These are phyloP conservation scores for Picochlorum sp. DNA, from an alignment of 139 green algal genomes.

Conservation along the genomic window DNA sequence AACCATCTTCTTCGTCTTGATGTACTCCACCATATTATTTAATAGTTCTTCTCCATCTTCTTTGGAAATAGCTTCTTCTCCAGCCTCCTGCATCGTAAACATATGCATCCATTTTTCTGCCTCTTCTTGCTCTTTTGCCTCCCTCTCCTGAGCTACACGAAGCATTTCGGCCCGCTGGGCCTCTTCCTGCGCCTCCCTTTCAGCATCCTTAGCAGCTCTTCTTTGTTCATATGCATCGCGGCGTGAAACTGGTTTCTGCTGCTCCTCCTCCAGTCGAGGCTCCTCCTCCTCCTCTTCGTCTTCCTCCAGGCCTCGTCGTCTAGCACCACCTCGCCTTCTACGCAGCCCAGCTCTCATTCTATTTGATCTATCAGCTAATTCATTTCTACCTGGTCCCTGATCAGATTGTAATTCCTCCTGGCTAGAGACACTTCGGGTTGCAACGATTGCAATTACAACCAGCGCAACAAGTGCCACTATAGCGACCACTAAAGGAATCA, in stretches of 20 bases:
- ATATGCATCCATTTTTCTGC: constrained; percentile 69
- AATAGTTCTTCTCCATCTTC: constrained; percentile 43
- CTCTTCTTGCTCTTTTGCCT: constrained; percentile 54
- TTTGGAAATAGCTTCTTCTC: constrained; percentile 33
- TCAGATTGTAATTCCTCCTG: no score
- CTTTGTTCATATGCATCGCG: constrained; percentile 50
- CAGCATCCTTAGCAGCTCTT: constrained; percentile 41
- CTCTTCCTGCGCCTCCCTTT: constrained; percentile 53
- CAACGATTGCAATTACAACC: no score
- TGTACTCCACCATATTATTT: constrained; percentile 56
- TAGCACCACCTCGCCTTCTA: constrained; percentile 1
- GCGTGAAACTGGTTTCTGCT: neutral
- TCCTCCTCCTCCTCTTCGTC: constrained; percentile 7
- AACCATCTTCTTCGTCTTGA: constrained; percentile 72
- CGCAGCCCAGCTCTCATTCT: constrained; percentile 13
- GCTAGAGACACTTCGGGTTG: no score
- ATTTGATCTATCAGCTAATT: constrained; percentile 1
- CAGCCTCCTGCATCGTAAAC: constrained; percentile 62
- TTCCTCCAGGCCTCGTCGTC: neutral
- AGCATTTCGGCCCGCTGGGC: constrained; percentile 62
- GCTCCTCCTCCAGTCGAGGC: neutral
- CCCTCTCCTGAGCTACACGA: constrained; percentile 45
- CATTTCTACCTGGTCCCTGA: neutral
- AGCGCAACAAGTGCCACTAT: no score
- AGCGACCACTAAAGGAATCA: no score